Percentiles rank a stretch among this genome's conserved stretches.
Evolutionary conservation across 1,139 yeast genomes (phyloP).

Genomic region (Yamadazyma sp.): DNA sequence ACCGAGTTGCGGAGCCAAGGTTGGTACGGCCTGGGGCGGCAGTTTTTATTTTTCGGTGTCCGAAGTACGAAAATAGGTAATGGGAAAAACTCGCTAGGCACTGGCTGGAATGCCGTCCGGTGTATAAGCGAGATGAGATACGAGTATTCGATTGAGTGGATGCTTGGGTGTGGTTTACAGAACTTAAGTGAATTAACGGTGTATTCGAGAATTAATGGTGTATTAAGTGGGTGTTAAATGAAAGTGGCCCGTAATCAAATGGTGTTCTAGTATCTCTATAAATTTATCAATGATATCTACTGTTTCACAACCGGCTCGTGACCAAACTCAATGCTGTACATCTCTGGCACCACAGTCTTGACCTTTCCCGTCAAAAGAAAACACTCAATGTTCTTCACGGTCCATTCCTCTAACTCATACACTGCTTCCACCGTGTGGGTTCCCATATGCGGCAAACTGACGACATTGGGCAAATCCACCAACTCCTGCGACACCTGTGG

Average conservation of each 20-base stretch:
- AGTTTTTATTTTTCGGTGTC: background rate
- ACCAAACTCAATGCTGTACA: slow-evolving; percentile 23
- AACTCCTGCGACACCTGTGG: slow-evolving; percentile 67
- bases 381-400: slow-evolving; percentile 44
- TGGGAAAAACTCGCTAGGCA: background rate
- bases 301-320: slow-evolving; percentile 10
- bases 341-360: slow-evolving; percentile 67
- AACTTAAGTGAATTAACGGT: too few species aligned
- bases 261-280: too few species aligned
- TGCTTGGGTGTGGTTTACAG: too few species aligned
- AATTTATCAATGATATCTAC: too few species aligned
- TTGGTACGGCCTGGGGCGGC: background rate
- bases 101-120: background rate
- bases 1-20: background rate
- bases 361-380: slow-evolving; percentile 60
- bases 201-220: too few species aligned
- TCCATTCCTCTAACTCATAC: slow-evolving; percentile 56
- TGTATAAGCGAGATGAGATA: background rate
- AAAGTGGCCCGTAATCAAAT: too few species aligned
- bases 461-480: slow-evolving; percentile 53
- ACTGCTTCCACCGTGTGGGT: slow-evolving; percentile 66
- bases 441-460: slow-evolving; percentile 81
- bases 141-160: too few species aligned
- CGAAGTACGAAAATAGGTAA: background rate
- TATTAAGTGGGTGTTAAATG: too few species aligned